Evolutionary conservation across 2,329 filamentous ascomycete species (phyloP), one percentile per base, ranked within the genome.

Genomic region (Claviceps lovelessii): DNA sequence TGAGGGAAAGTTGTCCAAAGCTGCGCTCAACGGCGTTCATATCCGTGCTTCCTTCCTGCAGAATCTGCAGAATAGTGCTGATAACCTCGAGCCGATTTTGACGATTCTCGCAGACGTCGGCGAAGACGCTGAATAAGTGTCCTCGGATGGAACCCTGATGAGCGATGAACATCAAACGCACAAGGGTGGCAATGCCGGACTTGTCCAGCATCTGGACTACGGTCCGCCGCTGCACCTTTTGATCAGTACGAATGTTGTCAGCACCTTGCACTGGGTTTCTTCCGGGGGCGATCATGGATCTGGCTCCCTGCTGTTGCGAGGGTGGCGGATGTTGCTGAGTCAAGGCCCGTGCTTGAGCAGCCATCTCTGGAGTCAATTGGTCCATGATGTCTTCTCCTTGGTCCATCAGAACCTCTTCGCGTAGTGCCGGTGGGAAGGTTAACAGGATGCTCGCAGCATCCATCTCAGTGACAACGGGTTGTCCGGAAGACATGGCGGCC

Each of bases 201-300:
- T 95, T 96, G 69, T 98, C 93, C 35, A 98, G 80, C 86, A 98
- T 95, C 67, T 98, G 93, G 29, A 95, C 87, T 56, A 94, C 86
- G 28, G 88, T 84, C 58, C 87, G 86, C 55, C 88, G 83, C 63
- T 86, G 85, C 42, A 76, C 72, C 71, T 90, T 91, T 66, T 77
- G 79, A 60, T 81, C 70, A 60, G 61, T 65, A 48, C 74, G 73
- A 54, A 74, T 76, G 7, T 62, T 54, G 10, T 60, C 62, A n/a
- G 56, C 61, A 44, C 57, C 57, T 39, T 59, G 60, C 13, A 58
- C 56, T 6, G 55, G 56, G 53, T 58, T 33, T 57, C 60, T 29
- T 55, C 60, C 5, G 59, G 64, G 31, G 19, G 65, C 62, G 13
- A 63, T 62, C 41, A 65, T 62, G 46, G 67, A 59, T n/a, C 64